Base-by-base conservation (phyloP, 192 early-diverging fungal species). In the Thamnidium elegans region DNA sequence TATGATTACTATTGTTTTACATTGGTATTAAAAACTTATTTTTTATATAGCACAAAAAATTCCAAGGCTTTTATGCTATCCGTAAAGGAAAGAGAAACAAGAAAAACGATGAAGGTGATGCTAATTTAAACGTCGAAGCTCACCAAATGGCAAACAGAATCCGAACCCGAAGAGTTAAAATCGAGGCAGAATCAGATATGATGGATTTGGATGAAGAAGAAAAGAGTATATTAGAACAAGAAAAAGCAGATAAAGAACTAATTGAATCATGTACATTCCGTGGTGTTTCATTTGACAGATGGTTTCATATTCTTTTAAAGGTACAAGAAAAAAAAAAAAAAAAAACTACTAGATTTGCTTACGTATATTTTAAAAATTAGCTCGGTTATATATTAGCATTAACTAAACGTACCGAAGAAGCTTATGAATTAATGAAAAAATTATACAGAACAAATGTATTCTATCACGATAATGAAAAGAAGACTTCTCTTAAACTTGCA, bases 241-340 rank as follows among this genome's bases (percentile, higher is more conserved):
- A 75, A 50, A 68, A 74, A 50, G 65, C 58, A 17, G 73, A 78
- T 26, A 67, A 61, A 10, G 61, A 72, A 14, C 66, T 66, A 13
- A 63, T 54, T 10, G 63, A 64, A 55, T 53, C 56, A 1, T 67
- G 46, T 32, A 65, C 66, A 26, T 82, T 83, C 50, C 70, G 69
- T 13, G 73, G 71, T 20, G 62, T 81, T 45, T 30, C 61, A 7
- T 78, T 87, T 68, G 63, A 60, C n/a, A 63, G 82, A 53, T 92
- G 90, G 90, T 81, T 84, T 46, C 73, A 87, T 10, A 58, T 89
- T 21, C 79, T 89, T 62, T 70, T 88, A 3, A 80, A 80, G 68
- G 89, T 90, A 67, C 20, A 11, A 59, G 42, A 34, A 42, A 1
- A 20, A 7, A 44, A 20, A 48, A 1, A 43, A 21, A 10, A 17